Conservation (phyloP, 306 rosid genomes). For the Rosa multiflora region DNA sequence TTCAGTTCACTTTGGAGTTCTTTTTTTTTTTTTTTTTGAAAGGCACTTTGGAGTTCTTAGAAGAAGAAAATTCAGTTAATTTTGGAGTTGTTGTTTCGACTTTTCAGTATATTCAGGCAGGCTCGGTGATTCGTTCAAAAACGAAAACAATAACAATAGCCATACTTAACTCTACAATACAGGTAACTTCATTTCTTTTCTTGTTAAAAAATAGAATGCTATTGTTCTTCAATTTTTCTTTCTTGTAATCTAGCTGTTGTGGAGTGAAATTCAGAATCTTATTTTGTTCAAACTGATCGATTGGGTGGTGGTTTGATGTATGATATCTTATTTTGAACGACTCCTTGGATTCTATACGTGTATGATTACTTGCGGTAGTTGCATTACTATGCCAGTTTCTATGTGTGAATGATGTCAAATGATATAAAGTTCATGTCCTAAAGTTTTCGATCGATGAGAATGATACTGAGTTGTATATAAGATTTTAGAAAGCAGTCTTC, state of each 20-base stretch:
- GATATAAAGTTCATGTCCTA: background rate
- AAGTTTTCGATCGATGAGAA: background rate
- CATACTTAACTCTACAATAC: background rate
- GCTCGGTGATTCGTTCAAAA: background rate
- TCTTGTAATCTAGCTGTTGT: background rate
- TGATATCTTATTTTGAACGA: background rate
- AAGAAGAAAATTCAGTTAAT: background rate
- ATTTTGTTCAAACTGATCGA: background rate
- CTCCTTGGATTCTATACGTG: background rate
- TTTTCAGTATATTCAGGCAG: too few species aligned
- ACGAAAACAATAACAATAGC: background rate
- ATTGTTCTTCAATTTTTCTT: background rate
- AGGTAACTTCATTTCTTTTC: background rate
- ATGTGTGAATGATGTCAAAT: background rate
- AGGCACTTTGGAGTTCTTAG: too few species aligned
- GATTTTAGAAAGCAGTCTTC: background rate
- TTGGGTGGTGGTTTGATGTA: background rate
- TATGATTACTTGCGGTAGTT: background rate
- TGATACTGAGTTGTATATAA: background rate
- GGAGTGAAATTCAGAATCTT: background rate
- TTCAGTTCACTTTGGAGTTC: background rate
- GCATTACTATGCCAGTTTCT: background rate
- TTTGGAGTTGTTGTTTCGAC: background rate
- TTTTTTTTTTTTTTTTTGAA: too few species aligned
- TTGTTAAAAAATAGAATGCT: background rate